Evolutionary conservation across 139 green algal genomes (phyloP).

Genomic region (Chlorella sorokiniana): DNA sequence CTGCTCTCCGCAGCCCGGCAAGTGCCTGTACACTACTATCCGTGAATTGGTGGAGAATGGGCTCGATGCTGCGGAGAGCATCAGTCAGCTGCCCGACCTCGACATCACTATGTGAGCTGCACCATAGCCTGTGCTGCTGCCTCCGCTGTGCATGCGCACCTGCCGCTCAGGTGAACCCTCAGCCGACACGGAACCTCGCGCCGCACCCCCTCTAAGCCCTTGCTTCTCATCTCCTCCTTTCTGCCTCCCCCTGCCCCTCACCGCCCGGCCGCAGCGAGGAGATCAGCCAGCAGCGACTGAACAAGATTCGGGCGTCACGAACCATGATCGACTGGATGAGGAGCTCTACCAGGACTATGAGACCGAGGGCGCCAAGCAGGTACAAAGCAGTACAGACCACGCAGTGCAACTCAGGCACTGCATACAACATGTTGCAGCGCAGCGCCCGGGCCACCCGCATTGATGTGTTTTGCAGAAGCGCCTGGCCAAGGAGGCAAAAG

Average conservation of each 20-base stretch:
- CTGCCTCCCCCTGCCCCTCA: background rate
- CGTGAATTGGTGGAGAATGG: constrained; percentile 96
- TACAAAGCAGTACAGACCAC: constrained; percentile 12
- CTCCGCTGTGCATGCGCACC: background rate
- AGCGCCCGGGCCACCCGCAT: background rate
- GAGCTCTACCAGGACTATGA: constrained; percentile 94
- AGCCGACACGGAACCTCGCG: no score
- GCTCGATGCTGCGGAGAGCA: constrained; percentile 89
- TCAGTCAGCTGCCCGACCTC: constrained; percentile 77
- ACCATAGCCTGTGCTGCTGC: background rate
- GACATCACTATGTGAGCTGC: constrained; percentile 74
- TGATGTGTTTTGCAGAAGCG: constrained; percentile 66
- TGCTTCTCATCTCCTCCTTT: background rate
- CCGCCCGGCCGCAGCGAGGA: constrained; percentile 67
- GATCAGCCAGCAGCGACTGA: constrained; percentile 75
- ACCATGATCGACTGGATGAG: constrained; percentile 82
- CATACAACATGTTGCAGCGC: background rate
- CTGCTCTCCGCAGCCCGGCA: constrained; percentile 79
- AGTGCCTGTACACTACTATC: constrained; percentile 95
- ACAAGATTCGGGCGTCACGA: constrained; percentile 83
- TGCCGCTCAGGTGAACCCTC: no score
- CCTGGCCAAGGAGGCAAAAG: constrained; percentile 81
- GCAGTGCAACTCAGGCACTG: background rate
- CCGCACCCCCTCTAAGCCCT: no score
- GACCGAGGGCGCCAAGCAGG: constrained; percentile 75